Conservation (phyloP, 345 rosid species). For the Arabis hirsuta region DNA sequence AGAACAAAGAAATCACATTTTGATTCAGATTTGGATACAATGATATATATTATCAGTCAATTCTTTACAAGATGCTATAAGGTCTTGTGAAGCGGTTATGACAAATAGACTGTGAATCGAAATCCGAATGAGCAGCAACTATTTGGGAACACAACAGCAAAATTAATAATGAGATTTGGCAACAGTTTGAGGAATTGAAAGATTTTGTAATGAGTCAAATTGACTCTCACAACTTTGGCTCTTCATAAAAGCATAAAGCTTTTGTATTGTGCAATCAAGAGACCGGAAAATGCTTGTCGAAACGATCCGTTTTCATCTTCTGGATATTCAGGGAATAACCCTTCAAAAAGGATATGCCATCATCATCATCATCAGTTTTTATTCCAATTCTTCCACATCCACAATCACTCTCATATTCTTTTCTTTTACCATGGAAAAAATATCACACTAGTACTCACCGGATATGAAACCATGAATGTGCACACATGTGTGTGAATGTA, state of each 20-base stretch:
- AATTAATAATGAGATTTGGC: slow-evolving; percentile 12
- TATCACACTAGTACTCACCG: slow-evolving; percentile 13
- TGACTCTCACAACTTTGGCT: slow-evolving; percentile 26
- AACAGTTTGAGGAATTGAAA: neutral
- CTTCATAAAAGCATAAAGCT: slow-evolving; percentile 29
- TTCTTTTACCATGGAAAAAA: neutral
- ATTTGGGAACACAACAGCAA: slow-evolving; percentile 1
- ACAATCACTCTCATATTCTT: slow-evolving; percentile 9
- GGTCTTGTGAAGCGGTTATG: neutral
- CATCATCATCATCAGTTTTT: slow-evolving; percentile 10
- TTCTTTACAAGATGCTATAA: neutral
- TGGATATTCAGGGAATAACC: slow-evolving; percentile 45
- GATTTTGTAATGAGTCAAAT: slow-evolving; percentile 9
- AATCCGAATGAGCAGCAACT: neutral
- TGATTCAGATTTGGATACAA: slow-evolving; percentile 3
- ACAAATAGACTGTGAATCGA: neutral
- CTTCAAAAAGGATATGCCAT: slow-evolving; percentile 37
- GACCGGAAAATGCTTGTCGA: slow-evolving; percentile 30
- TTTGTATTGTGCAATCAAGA: neutral
- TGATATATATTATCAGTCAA: neutral
- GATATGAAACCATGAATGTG: slow-evolving; percentile 16
- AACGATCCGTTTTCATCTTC: slow-evolving; percentile 31
- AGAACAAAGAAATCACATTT: neutral
- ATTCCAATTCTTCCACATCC: slow-evolving; percentile 30
- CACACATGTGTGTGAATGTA: neutral